Percentiles rank a stretch among this genome's conserved stretches.
Conservation (phyloP, 805 yeast species). For the Lachancea dasiensis region DNA sequence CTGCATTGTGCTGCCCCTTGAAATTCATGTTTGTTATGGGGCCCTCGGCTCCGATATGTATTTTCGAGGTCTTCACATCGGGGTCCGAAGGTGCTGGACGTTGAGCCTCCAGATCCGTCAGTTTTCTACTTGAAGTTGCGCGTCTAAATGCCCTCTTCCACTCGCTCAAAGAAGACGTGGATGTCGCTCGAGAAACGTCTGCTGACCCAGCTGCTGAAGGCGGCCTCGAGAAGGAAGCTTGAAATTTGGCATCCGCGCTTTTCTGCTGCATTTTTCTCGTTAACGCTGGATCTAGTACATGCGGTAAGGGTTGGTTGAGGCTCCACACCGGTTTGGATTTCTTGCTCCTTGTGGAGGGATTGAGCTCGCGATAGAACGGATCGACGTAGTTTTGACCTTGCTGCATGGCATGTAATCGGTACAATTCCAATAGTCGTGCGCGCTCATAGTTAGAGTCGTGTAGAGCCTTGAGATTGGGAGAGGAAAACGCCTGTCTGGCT, state of each 20-base stretch:
- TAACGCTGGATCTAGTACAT: constrained; percentile 14
- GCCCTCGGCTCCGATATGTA: too few relatives aligned
- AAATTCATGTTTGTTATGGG: too few relatives aligned
- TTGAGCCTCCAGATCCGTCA: constrained; percentile 16
- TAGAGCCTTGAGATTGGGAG: constrained; percentile 14
- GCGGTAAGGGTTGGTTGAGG: constrained; percentile 19
- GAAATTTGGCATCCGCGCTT: constrained; percentile 13
- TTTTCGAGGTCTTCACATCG: background rate
- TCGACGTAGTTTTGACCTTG: constrained; percentile 13
- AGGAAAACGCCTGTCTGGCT: constrained; percentile 13
- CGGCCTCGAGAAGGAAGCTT: constrained; percentile 13
- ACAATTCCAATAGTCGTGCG: constrained; percentile 9
- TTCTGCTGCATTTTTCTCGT: constrained; percentile 14
- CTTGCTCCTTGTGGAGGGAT: constrained; percentile 8
- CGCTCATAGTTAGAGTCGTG: constrained; percentile 10
- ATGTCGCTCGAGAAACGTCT: constrained; percentile 14
- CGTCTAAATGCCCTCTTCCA: constrained; percentile 14
- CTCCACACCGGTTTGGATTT: constrained; percentile 18
- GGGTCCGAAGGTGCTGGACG: constrained; percentile 1
- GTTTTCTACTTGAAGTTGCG: constrained; percentile 11
- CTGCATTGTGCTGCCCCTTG: constrained; percentile 11
- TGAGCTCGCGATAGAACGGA: constrained; percentile 16
- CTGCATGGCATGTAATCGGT: constrained; percentile 4
- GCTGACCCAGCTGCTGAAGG: constrained; percentile 13
- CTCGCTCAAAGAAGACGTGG: constrained; percentile 15